Percentiles rank a stretch among this genome's conserved stretches.
Conservation (phyloP, 164 flowering plant genomes). For the Magnolia sinica region DNA sequence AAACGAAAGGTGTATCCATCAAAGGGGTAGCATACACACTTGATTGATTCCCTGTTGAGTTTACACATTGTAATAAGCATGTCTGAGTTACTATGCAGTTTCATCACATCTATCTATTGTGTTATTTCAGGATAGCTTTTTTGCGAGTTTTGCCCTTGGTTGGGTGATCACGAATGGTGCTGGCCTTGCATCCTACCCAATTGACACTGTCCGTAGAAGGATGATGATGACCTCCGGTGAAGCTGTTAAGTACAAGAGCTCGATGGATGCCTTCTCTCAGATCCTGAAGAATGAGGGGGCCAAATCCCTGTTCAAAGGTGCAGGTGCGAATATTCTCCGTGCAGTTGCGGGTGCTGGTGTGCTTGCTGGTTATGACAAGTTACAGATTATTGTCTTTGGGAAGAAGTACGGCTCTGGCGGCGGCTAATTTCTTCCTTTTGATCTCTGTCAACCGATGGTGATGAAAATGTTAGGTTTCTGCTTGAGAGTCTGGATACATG, state of each 20-base stretch:
- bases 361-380: constrained; percentile 71
- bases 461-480: constrained; percentile 34
- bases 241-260: constrained; percentile 72
- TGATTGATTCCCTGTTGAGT: no score
- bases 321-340: constrained; percentile 73
- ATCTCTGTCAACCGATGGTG: constrained; percentile 30
- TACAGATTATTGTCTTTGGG: constrained; percentile 60
- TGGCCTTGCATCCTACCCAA: constrained; percentile 68
- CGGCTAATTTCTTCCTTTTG: constrained; percentile 25
- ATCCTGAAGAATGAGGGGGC: constrained; percentile 63
- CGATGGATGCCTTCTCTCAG: constrained; percentile 54
- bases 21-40: no score
- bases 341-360: constrained; percentile 81
- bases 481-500: not conserved
- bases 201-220: constrained; percentile 70
- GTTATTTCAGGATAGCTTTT: constrained; percentile 61
- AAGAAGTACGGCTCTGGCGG: constrained; percentile 71
- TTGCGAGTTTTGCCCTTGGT: constrained; percentile 68
- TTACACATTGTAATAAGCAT: no score
- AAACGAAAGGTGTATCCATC: no score
- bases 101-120: not conserved
- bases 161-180: constrained; percentile 72
- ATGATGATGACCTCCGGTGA: constrained; percentile 83
- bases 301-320: constrained; percentile 68
- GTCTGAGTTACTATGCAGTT: not conserved